Base-by-base conservation (phyloP, 2,329 filamentous ascomycete species). In the Ophiocordyceps camponoti-leonardi region DNA sequence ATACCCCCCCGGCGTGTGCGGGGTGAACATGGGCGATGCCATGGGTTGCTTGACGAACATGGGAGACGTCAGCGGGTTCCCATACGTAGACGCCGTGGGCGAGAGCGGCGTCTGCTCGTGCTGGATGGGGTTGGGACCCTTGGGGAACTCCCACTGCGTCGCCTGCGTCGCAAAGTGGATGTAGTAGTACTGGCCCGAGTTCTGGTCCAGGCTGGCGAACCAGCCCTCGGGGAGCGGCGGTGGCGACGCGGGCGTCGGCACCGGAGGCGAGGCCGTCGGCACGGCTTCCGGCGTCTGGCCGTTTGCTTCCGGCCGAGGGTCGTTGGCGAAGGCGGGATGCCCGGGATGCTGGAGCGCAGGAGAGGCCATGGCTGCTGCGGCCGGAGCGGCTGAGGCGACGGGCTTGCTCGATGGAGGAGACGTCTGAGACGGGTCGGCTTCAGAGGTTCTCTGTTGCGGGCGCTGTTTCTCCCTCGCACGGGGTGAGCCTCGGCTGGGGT, bases 141-240 rank as follows among this genome's bases (percentile, higher is more conserved):
- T 96, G 26, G 92, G 92, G 53, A 96, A 96, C 57, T 98, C 92
- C 92, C 92, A 98, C 59, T 98, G 92, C 1, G 92, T 98, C 3
- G 88, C 86, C 59, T 96, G 92, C 0, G 86, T 88, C 1, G 88
- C 84, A 28, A 98, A 72, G 61, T 98, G 92, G 48, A 98, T 98
- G 58, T 98, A 98, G 62, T 98, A 98, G 63, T 96, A 98, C 58
- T 96, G 90, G 1, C 92, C 92, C 2, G 90, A 96, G 58, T 84
- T 94, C 52, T 86, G 84, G 59, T 98, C 92, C 5, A 96, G 72
- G 61, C 96, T 92, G 19, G 92, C 86, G 56, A 98, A 96, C 92
- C 92, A 98, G 31, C 92, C 92, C 65, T 98, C 92, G 6, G 92
- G 92, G 16, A 98, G 72, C 2, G 90, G 92, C 20, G 92, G 92